Conservation (phyloP, 768 basidiomycete genomes). For the Auriscalpium vulgare region DNA sequence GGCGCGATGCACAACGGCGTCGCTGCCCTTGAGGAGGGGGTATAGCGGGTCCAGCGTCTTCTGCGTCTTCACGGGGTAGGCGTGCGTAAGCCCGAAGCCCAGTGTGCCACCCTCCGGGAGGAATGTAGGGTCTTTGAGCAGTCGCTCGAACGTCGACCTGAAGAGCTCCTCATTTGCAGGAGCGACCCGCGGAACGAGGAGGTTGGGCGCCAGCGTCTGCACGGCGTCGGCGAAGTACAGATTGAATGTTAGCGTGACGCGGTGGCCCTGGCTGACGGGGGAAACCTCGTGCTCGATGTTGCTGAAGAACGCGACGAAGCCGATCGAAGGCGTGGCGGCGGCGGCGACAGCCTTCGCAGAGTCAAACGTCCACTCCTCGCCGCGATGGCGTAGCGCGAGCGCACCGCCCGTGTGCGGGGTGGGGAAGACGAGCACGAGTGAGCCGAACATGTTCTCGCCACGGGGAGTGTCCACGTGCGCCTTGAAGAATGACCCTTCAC, state of each 20-base stretch:
- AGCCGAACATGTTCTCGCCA: slow-evolving; percentile 38
- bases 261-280: slow-evolving; percentile 32
- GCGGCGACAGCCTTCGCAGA: slow-evolving; percentile 22
- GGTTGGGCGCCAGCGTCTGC: background rate
- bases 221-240: slow-evolving; percentile 20
- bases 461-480: slow-evolving; percentile 42
- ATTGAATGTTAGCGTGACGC: slow-evolving; percentile 40
- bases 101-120: slow-evolving; percentile 33
- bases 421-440: slow-evolving; percentile 44
- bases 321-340: slow-evolving; percentile 16
- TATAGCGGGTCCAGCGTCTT: background rate
- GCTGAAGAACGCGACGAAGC: slow-evolving; percentile 35
- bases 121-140: slow-evolving; percentile 27
- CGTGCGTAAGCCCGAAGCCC: slow-evolving; percentile 31
- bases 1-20: background rate
- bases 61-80: slow-evolving; percentile 24
- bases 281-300: slow-evolving; percentile 40
- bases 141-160: slow-evolving; percentile 12
- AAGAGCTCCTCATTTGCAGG: slow-evolving; percentile 6
- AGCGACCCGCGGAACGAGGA: background rate
- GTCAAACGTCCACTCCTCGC: slow-evolving; percentile 30
- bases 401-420: slow-evolving; percentile 37
- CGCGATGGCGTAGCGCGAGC: slow-evolving; percentile 28
- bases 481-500: slow-evolving; percentile 40
- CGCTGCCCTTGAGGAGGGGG: slow-evolving; percentile 2